Evolutionary conservation across 2,329 filamentous ascomycete species (phyloP).

Genomic region (Colletotrichum sojae): DNA sequence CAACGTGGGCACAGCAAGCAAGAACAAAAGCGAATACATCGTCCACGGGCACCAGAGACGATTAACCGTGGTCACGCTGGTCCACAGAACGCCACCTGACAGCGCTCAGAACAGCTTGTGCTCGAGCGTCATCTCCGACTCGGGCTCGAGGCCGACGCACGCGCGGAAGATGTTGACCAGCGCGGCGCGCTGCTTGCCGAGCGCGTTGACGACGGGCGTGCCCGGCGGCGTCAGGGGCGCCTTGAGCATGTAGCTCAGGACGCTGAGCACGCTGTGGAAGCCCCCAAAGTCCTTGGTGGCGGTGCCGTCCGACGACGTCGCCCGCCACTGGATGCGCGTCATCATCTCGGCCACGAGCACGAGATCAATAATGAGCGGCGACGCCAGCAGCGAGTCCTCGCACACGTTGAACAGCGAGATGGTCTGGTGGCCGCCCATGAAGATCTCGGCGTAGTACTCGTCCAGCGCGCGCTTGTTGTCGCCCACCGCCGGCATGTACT

Average conservation of each 20-base stretch:
- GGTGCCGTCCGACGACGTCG: slow-evolving; percentile 65
- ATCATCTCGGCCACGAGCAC: slow-evolving; percentile 96
- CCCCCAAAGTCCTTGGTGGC: slow-evolving; percentile 81
- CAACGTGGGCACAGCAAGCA: slow-evolving; percentile 25
- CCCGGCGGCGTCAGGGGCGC: slow-evolving; percentile 94
- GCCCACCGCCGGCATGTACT: slow-evolving; percentile 99
- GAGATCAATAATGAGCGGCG: slow-evolving; percentile 96
- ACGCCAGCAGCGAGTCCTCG: slow-evolving; percentile 96
- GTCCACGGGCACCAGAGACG: neutral
- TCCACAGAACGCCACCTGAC: no score
- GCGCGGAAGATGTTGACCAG: slow-evolving; percentile 99
- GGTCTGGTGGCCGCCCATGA: slow-evolving; percentile 98
- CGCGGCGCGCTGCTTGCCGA: slow-evolving; percentile 95
- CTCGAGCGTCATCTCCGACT: slow-evolving; percentile 99
- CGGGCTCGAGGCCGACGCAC: slow-evolving; percentile 95
- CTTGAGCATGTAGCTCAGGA: slow-evolving; percentile 99
- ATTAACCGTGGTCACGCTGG: neutral
- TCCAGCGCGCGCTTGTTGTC: slow-evolving; percentile 99
- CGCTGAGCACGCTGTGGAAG: slow-evolving; percentile 97
- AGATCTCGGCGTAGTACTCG: slow-evolving; percentile 99
- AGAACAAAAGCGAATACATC: slow-evolving; percentile 11
- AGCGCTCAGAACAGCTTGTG: slow-evolving; percentile 88
- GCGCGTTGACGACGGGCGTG: slow-evolving; percentile 94
- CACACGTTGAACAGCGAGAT: slow-evolving; percentile 99
- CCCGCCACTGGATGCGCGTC: slow-evolving; percentile 96